Evolutionary conservation across 2,329 filamentous ascomycete genomes (phyloP).

Genomic region (Trichoderma asperellum): DNA sequence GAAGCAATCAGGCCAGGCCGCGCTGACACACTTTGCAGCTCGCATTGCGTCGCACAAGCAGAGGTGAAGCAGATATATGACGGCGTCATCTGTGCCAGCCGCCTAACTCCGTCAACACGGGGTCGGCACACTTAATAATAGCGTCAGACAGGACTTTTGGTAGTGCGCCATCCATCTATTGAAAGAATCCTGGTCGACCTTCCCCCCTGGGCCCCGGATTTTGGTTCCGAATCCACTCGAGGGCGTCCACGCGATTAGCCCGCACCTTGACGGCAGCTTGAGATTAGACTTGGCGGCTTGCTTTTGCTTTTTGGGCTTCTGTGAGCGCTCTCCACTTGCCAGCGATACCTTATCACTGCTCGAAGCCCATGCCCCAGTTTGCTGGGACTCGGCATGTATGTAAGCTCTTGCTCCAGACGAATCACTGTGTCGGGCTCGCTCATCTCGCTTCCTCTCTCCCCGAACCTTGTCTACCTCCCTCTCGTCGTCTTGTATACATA

Average conservation of each 20-base stretch:
- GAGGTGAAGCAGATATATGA: background rate
- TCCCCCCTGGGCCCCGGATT: slow-evolving; percentile 17
- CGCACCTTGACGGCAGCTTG: slow-evolving; percentile 4
- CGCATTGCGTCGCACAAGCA: slow-evolving; percentile 1
- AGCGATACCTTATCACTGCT: slow-evolving; percentile 3
- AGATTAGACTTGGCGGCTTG: slow-evolving; percentile 2
- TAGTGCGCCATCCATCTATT: slow-evolving; percentile 5
- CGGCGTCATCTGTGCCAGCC: slow-evolving; percentile 18
- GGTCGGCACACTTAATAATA: background rate
- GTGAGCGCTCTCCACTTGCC: background rate
- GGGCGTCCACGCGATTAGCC: slow-evolving; percentile 22
- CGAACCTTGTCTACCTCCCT: background rate
- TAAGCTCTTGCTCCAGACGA: slow-evolving; percentile 14
- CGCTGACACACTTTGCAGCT: background rate
- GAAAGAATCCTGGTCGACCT: background rate
- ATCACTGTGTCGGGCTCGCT: background rate
- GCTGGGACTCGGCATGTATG: slow-evolving; percentile 13
- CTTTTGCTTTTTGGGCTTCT: background rate
- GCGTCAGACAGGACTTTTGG: background rate
- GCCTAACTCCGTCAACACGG: background rate
- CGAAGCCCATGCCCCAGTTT: slow-evolving; percentile 6
- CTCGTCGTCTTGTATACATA: background rate
- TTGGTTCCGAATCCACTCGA: slow-evolving; percentile 18
- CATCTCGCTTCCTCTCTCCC: slow-evolving; percentile 11
- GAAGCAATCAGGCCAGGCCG: background rate